These are phyloP conservation scores for Bryoerythrophyllum caledonicum DNA, from an alignment of 225 moss, liverwort and hornwort species.

Conservation along the genomic window DNA sequence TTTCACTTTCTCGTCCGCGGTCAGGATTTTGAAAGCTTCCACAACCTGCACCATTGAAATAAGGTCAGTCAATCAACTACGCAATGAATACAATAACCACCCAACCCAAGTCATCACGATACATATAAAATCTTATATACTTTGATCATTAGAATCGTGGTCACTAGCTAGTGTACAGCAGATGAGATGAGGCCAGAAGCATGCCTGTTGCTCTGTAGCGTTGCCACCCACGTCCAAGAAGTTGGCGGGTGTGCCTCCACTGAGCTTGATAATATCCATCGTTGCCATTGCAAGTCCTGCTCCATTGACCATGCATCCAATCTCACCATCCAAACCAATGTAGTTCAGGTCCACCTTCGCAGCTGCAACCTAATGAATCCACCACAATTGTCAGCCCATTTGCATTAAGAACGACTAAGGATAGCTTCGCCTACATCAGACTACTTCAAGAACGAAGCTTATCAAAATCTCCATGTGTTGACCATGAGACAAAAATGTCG, in stretches of 20 bases:
- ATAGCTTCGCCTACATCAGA: neutral
- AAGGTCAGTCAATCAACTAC: neutral
- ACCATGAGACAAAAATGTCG: neutral
- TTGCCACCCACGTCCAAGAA: conserved; percentile 99
- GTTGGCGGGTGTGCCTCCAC: conserved; percentile 97
- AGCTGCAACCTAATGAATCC: conserved; percentile 67
- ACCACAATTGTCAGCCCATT: conserved; percentile 14
- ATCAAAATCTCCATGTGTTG: neutral
- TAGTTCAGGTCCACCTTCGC: conserved; percentile 91
- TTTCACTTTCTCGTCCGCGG: conserved; percentile 84
- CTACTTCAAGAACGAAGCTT: neutral
- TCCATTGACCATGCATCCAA: conserved; percentile 99
- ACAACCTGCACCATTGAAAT: conserved; percentile 61
- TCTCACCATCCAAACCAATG: conserved; percentile 95
- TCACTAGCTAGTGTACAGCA: neutral
- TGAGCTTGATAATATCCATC: conserved; percentile 98
- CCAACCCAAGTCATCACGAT: neutral
- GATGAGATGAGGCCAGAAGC: conserved; percentile 10
- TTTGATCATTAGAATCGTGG: neutral
- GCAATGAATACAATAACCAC: neutral
- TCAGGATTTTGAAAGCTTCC: conserved; percentile 96
- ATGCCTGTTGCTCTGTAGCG: conserved; percentile 85
- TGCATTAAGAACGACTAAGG: neutral
- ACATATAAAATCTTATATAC: neutral
- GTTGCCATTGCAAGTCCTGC: conserved; percentile 99